Evolutionary conservation across 345 rosid species (phyloP), one percentile per base, ranked within the genome.

Genomic region (Ceriops tagal): DNA sequence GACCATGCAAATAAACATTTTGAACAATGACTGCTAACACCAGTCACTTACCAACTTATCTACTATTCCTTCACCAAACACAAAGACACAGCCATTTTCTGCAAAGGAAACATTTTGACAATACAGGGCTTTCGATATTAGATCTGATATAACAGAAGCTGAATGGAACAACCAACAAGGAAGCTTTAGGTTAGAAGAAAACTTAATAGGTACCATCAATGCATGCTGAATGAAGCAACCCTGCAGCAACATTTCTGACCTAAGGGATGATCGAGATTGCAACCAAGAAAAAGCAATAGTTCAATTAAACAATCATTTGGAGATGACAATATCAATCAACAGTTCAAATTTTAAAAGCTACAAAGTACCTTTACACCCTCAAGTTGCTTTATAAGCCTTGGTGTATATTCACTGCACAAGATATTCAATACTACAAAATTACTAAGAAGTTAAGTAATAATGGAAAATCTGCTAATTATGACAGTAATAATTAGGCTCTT

Each of bases 211-310:
- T 88, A 91, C 97, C 97, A 86, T 85, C 95, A 65, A 86, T 78
- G 80, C 95, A 89, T 16, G 87, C 96, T 61, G 98, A 82, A 77
- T 93, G 97, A 73, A 93, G 82, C 80, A 93, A 79, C 67, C 98
- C 97, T 39, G 98, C 96, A 74, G 95, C 89, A 75, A 86, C 88
- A 39, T 59, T 88, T 76, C 71, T 83, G 30, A 93, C 92, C 98
- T 91, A 72, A 58, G 64, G 34, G 77, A 39, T 60, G 61, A 66
- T 49, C 61, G 60, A 63, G 35, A 67, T 66, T 59, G 70, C 77
- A 70, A 71, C 74, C 53, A 76, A 57, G 56, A 56, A 32, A 71
- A 24, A 71, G 78, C 62, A 66, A 72, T 68, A 51, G 62, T n/a
- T 39, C 28, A 61, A n/a, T 52, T 53, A 39, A 67, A 62, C 49